Conservation (phyloP, 2,329 filamentous ascomycete genomes). For the Epicoccum sorghinum region DNA sequence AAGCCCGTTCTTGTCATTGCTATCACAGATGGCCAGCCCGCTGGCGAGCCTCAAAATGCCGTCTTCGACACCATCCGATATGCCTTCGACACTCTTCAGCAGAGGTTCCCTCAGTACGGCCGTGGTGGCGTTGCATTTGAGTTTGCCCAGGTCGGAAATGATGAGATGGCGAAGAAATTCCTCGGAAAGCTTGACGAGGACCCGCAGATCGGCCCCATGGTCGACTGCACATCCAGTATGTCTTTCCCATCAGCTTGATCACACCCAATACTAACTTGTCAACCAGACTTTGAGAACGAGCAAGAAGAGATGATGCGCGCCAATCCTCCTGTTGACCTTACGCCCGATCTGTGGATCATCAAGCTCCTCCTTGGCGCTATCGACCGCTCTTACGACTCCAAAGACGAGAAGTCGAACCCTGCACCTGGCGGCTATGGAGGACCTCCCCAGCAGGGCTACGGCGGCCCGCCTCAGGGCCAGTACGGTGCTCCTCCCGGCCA, state of each 20-base stretch:
- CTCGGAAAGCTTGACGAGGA: conserved; percentile 68
- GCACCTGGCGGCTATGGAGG: conserved; percentile 41
- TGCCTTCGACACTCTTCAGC: conserved; percentile 59
- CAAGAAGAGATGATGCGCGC: conserved; percentile 69
- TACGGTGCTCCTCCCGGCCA: conserved; percentile 29
- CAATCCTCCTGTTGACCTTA: conserved; percentile 66
- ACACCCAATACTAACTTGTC: conserved; percentile 6
- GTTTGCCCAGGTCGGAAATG: conserved; percentile 73
- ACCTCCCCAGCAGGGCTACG: conserved; percentile 27
- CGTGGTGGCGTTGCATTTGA: conserved; percentile 68
- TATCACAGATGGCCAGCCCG: conserved; percentile 70
- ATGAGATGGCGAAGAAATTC: conserved; percentile 68
- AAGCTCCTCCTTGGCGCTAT: conserved; percentile 72
- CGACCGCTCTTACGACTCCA: conserved; percentile 68
- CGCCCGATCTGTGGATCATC: conserved; percentile 69
- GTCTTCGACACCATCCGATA: conserved; percentile 64
- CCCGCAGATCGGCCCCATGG: conserved; percentile 63
- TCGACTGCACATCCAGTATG: conserved; percentile 73
- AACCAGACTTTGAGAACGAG: conserved; percentile 69
- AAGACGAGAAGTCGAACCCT: conserved; percentile 64
- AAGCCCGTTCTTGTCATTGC: conserved; percentile 71
- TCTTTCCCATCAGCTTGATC: not conserved
- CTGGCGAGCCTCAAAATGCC: conserved; percentile 63
- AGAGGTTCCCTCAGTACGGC: conserved; percentile 56
- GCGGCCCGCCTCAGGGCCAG: conserved; percentile 29